These are phyloP conservation scores for Hordeum marinum DNA, from an alignment of 176 grass and related monocot genomes.

Conservation along the genomic window DNA sequence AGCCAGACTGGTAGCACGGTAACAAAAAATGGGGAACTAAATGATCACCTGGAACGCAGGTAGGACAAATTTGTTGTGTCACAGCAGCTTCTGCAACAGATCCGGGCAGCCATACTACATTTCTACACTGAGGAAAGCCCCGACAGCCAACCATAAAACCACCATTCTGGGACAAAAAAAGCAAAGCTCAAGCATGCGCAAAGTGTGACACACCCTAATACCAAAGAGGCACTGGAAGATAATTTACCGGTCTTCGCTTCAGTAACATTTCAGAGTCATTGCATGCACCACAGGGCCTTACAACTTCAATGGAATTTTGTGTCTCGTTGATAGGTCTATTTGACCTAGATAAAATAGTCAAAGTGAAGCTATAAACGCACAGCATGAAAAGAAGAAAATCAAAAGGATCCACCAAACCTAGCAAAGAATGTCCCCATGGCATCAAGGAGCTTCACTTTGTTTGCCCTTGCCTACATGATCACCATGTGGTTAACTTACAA, in stretches of 20 bases:
- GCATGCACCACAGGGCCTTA: slow-evolving; percentile 73
- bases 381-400: slow-evolving; percentile 21
- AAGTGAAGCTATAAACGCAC: slow-evolving; percentile 2
- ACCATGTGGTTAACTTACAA: slow-evolving; percentile 3
- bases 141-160: slow-evolving; percentile 18
- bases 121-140: slow-evolving; percentile 69
- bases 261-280: slow-evolving; percentile 77
- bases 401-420: slow-evolving; percentile 43
- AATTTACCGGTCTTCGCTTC: slow-evolving; percentile 52
- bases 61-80: slow-evolving; percentile 71
- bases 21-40: slow-evolving; percentile 19
- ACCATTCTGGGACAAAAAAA: slow-evolving; percentile 8
- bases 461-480: slow-evolving; percentile 55
- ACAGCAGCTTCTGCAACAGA: slow-evolving; percentile 77
- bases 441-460: slow-evolving; percentile 84
- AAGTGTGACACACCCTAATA: not conserved
- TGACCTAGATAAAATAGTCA: slow-evolving; percentile 49
- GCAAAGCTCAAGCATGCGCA: not conserved
- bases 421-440: slow-evolving; percentile 92
- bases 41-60: slow-evolving; percentile 67
- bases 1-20: not conserved
- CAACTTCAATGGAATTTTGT: slow-evolving; percentile 47
- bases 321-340: slow-evolving; percentile 55
- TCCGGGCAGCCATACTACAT: slow-evolving; percentile 90
- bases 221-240: slow-evolving; percentile 12